Evolutionary conservation across 1,284 basidiomycete genomes (phyloP).

Genomic region (Cryptococcus sp.): DNA sequence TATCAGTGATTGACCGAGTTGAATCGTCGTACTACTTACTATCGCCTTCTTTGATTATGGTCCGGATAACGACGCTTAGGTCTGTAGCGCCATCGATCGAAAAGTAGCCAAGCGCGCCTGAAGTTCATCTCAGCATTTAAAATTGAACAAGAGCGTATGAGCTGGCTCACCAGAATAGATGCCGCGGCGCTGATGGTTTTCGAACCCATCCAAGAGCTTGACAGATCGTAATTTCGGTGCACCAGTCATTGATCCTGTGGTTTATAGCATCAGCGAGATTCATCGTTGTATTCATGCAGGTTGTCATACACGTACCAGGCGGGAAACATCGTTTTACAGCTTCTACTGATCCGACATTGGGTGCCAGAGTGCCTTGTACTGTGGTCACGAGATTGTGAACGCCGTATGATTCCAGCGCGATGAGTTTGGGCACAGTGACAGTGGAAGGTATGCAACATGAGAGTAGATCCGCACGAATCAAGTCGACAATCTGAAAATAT

Average conservation of each 20-base stretch:
- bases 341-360: conserved; percentile 63
- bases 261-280: background rate
- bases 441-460: conserved; percentile 67
- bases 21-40: conserved; percentile 23
- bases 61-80: conserved; percentile 94
- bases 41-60: conserved; percentile 75
- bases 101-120: conserved; percentile 84
- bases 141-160: background rate
- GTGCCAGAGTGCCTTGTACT: conserved; percentile 66
- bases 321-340: conserved; percentile 77
- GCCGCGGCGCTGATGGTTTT: conserved; percentile 65
- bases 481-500: conserved; percentile 72
- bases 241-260: conserved; percentile 89
- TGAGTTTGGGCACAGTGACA: conserved; percentile 83
- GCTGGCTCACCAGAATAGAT: conserved; percentile 72
- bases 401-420: conserved; percentile 87
- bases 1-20: background rate
- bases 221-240: conserved; percentile 94
- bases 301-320: conserved; percentile 63
- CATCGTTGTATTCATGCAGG: background rate
- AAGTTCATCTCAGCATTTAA: background rate
- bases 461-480: conserved; percentile 88
- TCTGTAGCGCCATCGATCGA: conserved; percentile 85
- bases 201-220: conserved; percentile 81
- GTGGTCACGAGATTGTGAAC: conserved; percentile 97